These are phyloP conservation scores for Crithidia brevicula DNA, from an alignment of 208 protist species.

Conservation along the genomic window DNA sequence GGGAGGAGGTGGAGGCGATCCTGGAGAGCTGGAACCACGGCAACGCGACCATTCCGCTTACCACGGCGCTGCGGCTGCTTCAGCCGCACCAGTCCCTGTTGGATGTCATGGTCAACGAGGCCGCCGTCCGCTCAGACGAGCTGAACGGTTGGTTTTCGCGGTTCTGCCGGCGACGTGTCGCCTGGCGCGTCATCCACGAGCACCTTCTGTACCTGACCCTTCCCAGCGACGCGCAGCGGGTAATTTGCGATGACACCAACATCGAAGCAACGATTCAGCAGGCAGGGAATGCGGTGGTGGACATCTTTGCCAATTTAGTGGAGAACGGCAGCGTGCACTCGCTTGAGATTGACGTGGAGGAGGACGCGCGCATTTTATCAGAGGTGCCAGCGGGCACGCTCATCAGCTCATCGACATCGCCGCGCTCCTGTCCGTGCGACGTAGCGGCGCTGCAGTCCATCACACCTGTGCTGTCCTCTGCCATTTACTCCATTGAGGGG, in stretches of 20 bases:
- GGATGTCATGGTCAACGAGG: conserved; percentile 85
- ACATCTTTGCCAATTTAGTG: conserved; percentile 56
- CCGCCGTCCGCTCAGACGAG: conserved; percentile 55
- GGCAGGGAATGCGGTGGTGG: conserved; percentile 60
- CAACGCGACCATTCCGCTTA: conserved; percentile 38
- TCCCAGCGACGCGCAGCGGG: conserved; percentile 37
- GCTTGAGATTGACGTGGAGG: conserved; percentile 62
- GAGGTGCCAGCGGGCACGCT: conserved; percentile 32
- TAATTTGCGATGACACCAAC: conserved; percentile 53
- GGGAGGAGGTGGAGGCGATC: conserved; percentile 36
- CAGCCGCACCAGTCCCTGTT: conserved; percentile 73
- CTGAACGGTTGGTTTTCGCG: conserved; percentile 79
- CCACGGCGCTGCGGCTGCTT: conserved; percentile 59
- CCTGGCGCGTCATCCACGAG: conserved; percentile 87
- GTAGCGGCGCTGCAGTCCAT: neutral
- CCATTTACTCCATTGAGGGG: conserved; percentile 67
- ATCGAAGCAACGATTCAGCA: conserved; percentile 55
- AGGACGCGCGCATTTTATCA: conserved; percentile 51
- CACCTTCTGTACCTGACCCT: conserved; percentile 72
- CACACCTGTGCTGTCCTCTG: conserved; percentile 11
- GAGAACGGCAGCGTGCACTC: conserved; percentile 33
- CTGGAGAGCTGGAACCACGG: conserved; percentile 32
- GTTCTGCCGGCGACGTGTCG: conserved; percentile 81
- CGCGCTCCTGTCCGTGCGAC: conserved; percentile 24
- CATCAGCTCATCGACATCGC: conserved; percentile 52